Conservation (phyloP, 495 filamentous ascomycete genomes). For the Penicillium silybi region DNA sequence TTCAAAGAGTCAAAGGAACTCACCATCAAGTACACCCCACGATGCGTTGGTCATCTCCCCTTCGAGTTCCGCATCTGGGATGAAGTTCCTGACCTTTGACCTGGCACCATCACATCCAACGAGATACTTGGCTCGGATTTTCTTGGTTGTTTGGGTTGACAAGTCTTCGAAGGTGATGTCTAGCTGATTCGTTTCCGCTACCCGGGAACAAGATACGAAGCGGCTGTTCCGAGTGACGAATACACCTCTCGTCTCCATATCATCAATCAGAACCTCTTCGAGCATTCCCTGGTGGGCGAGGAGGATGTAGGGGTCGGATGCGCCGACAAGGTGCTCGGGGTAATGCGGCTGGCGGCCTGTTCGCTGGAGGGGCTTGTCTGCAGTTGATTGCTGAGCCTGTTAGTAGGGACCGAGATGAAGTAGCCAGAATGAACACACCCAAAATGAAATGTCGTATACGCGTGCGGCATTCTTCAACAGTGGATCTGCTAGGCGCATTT, state of each 20-base stretch:
- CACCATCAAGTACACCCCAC: conserved; percentile 77
- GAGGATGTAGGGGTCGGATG: conserved; percentile 66
- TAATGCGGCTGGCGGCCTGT: conserved; percentile 69
- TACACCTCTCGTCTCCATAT: conserved; percentile 55
- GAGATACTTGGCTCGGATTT: conserved; percentile 23
- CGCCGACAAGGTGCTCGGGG: conserved; percentile 63
- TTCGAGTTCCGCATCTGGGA: conserved; percentile 55
- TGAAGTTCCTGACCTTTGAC: conserved; percentile 27
- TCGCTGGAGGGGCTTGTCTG: conserved; percentile 49
- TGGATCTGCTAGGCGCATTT: conserved; percentile 62
- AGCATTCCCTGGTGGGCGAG: conserved; percentile 74
- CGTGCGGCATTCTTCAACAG: conserved; percentile 58
- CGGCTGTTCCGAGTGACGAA: conserved; percentile 52
- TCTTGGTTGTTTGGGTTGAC: conserved; percentile 6
- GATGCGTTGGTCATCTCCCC: conserved; percentile 59
- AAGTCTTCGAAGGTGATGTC: conserved; percentile 25
- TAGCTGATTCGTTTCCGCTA: conserved; percentile 20
- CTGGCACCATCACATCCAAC: conserved; percentile 34
- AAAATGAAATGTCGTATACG: conserved; percentile 69
- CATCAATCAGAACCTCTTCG: conserved; percentile 62
- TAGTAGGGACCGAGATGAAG: not conserved
- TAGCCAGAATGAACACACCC: conserved; percentile 35
- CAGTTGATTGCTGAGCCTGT: conserved; percentile 50
- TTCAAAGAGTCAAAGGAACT: not conserved
- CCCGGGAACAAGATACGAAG: conserved; percentile 50